A percentile compares a stretch with the other conserved stretches of the same genome.
phyloP scores from a whole-genome alignment of 371 early-diverging fungal species.

The Mucor indicus region DNA sequence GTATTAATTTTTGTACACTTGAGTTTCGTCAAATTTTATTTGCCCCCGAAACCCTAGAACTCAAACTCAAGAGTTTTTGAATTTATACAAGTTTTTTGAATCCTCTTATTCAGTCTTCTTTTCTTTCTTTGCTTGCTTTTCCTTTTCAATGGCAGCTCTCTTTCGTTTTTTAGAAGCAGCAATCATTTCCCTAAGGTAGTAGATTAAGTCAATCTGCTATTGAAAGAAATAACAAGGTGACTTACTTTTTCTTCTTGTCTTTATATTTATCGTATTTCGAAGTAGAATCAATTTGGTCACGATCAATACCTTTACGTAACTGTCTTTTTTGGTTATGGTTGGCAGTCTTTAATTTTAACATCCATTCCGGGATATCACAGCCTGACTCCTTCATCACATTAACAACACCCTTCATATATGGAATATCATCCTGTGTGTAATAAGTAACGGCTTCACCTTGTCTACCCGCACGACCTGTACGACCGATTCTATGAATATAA shows the following conservation, averaged over 20 bases:
- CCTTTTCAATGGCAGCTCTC: conserved; percentile 13
- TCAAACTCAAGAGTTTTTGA: no score
- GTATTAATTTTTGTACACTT: no score
- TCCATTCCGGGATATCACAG: conserved; percentile 96
- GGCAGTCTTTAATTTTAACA: conserved; percentile 83
- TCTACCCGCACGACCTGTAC: conserved; percentile 92
- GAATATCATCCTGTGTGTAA: conserved; percentile 91
- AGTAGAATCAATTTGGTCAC: conserved; percentile 27
- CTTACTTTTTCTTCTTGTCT: conserved; percentile 30
- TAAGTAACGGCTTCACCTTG: conserved; percentile 81
- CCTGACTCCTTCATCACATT: conserved; percentile 96
- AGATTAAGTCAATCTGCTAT: no score
- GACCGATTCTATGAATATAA: conserved; percentile 93
- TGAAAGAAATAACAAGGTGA: background rate
- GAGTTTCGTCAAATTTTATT: no score
- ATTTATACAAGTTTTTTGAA: no score
- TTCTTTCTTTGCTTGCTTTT: conserved; percentile 17
- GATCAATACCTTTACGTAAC: conserved; percentile 25
- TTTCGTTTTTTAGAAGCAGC: conserved; percentile 41
- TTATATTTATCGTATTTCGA: conserved; percentile 29
- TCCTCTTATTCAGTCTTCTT: conserved; percentile 18
- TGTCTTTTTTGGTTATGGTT: conserved; percentile 30
- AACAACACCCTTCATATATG: conserved; percentile 85
- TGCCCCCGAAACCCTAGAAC: no score
- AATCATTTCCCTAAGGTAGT: conserved; percentile 37